Evolutionary conservation across 495 filamentous ascomycete species (phyloP), one percentile per base, ranked within the genome.

Genomic region (Xylaria scruposa): DNA sequence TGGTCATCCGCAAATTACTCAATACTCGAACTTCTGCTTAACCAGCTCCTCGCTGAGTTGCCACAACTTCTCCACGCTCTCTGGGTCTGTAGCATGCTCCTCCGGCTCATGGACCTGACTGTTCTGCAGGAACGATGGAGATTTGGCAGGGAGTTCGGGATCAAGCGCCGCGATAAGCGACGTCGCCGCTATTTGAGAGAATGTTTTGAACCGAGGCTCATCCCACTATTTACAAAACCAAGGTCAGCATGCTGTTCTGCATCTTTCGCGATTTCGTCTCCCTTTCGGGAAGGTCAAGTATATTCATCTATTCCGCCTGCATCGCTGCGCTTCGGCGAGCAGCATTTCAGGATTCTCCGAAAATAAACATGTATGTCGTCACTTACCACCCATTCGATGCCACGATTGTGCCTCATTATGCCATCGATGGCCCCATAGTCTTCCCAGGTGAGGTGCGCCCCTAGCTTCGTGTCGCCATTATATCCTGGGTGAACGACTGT

Each of bases 21-120:
- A 80, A 33, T 77, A 75, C 47, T 73, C 70, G 73, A 85, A 86
- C 24, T 76, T 80, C 76, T 86, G 77, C 51, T 78, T 80, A 31
- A 86, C 84, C 64, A 89, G 71, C 75, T 83, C 75, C 77, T 89
- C 85, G 54, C 83, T 86, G 8, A 87, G 66, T 31, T 77, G 71
- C 86, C 85, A 87, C 24, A 87, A 70, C 72, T 80, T 82, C 59
- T 83, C 84, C 12, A 81, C 85, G 29, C 72, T 77, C 15, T 80
- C 77, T 9, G 74, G 76, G 62, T 81, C 80, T 3, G 70, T 79
- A 21, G 79, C 74, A 58, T 79, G 72, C 24, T 73, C 53, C 6
- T 66, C 73, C 9, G 70, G 17, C 38, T 77, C 72, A 36, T 67
- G 59, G 24, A 78, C 51, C 33, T 72, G 62, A 29, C 58, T 62